Conservation (phyloP, 345 rosid species). For the Citrus sp. region DNA sequence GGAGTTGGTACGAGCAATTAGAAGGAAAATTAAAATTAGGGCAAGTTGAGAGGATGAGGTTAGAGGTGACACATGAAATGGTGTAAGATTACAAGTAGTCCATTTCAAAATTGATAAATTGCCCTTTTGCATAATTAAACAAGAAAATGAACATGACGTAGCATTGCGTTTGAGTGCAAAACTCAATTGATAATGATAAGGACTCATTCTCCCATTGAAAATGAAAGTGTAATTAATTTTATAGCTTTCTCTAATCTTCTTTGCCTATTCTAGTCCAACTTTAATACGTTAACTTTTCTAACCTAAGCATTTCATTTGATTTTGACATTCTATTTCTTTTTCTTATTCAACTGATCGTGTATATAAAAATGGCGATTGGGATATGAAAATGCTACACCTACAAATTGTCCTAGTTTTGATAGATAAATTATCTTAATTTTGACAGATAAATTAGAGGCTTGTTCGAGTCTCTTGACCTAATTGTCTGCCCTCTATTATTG, state of each 20-base stretch:
- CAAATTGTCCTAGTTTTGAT: too few species aligned
- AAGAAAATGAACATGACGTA: slow-evolving; percentile 13
- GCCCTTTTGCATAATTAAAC: background rate
- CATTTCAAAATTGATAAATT: background rate
- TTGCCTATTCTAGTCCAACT: background rate
- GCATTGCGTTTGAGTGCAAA: slow-evolving; percentile 26
- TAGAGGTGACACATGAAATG: background rate
- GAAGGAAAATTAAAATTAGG: background rate
- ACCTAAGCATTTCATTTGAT: background rate
- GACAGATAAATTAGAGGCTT: too few species aligned
- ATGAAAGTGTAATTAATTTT: slow-evolving; percentile 1
- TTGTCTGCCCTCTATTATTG: too few species aligned
- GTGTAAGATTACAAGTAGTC: background rate
- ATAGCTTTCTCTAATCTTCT: background rate
- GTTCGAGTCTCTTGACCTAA: too few species aligned
- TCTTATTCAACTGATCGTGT: background rate
- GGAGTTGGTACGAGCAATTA: background rate
- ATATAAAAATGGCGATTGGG: background rate
- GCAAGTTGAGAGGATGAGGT: background rate
- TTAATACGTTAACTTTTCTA: background rate
- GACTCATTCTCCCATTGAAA: slow-evolving; percentile 9
- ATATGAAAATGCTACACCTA: too few species aligned
- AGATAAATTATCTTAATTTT: too few species aligned
- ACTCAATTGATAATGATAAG: slow-evolving; percentile 17
- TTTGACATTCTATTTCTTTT: background rate